phyloP scores from a whole-genome alignment of 140 eudicot species.

The Artemisia princeps region DNA sequence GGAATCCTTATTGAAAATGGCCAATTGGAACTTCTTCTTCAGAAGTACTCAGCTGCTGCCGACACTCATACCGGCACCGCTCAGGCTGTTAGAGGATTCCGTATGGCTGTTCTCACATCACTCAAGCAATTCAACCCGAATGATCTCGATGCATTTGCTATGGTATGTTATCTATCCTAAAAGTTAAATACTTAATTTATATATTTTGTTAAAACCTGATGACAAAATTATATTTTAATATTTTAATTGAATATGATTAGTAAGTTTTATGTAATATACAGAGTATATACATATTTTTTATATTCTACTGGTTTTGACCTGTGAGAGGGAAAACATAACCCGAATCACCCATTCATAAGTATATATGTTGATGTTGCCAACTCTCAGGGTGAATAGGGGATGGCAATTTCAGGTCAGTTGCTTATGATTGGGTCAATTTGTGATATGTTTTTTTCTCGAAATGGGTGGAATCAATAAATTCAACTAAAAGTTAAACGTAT shows the following conservation, averaged over 20 bases:
- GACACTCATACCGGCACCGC: constrained; percentile 73
- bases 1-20: constrained; percentile 93
- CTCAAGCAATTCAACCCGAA: constrained; percentile 78
- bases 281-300: too few relatives aligned
- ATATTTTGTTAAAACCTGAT: too few relatives aligned
- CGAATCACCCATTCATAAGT: not conserved
- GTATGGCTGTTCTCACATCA: constrained; percentile 92
- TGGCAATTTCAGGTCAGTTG: too few relatives aligned
- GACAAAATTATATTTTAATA: not conserved
- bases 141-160: constrained; percentile 88
- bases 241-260: not conserved
- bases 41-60: constrained; percentile 87
- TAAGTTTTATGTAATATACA: not conserved
- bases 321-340: not conserved
- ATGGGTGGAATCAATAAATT: not conserved
- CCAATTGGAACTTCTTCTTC: constrained; percentile 92
- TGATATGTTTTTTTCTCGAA: not conserved
- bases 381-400: too few relatives aligned
- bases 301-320: not conserved
- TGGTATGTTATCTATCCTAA: constrained; percentile 43
- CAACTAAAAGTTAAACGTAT: too few relatives aligned
- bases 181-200: too few relatives aligned
- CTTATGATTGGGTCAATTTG: too few relatives aligned
- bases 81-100: constrained; percentile 83
- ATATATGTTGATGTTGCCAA: not conserved